Evolutionary conservation across 2,329 filamentous ascomycete species (phyloP), one percentile per base, ranked within the genome.

Genomic region (Shiraia sp.): DNA sequence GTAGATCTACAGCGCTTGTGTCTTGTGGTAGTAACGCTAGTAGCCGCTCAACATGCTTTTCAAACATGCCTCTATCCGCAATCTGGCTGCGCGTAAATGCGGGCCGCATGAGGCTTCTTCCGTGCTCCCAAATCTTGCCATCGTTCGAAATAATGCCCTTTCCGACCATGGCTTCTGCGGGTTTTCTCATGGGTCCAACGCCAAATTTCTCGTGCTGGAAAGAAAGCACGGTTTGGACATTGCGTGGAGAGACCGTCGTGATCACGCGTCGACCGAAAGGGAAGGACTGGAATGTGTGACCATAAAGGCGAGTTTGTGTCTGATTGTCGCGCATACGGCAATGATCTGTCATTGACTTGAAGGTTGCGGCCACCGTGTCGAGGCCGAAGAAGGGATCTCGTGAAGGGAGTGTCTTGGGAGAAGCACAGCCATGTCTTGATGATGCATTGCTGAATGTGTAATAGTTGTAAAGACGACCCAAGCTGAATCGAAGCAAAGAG

Each of bases 61-160:
- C 40, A 38, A 54, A 50, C 19, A 46, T 25, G n/a, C 26, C 41
- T 23, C 34, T 27, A 40, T 55, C 41, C 10, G 42, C 36, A 35
- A 55, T 55, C 26, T 50, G 36, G 3, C 17, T 30, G n/a, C 40
- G 28, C 10, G 39, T 46, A 32, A 53, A 56, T 10, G 47, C 45
- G n/a, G 49, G 52, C 37, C 29, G 28, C 8, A 51, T 43, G 42
- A 51, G 27, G 15, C 12, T 26, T 27, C 52, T 38, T 19, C 19
- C 39, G 23, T 42, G 36, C 28, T 16, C 9, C 50, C 52, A 56
- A 10, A 33, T 32, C 10, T 17, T 22, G 9, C 42, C 52, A 35
- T 56, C 52, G 19, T 12, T 33, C 7, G 40, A 38, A 14, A 56
- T 43, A 28, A 56, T 49, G 2, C 52, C 52, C 13, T 14, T 32